These are phyloP conservation scores for Taphrina sp. DNA, from an alignment of 1,139 yeast genomes.

Conservation along the genomic window DNA sequence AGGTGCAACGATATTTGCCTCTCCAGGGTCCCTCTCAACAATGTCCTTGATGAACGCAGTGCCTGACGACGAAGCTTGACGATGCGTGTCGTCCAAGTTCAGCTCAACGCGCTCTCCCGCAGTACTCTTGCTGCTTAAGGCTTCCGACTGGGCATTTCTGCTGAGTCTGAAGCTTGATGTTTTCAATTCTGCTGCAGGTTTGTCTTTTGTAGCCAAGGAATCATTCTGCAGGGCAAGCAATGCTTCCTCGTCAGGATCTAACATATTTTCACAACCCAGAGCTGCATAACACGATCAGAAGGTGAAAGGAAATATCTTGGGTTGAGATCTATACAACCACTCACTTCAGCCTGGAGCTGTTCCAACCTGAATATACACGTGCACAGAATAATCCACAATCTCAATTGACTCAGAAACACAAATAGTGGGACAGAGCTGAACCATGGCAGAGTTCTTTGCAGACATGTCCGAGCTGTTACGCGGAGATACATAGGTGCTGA, in stretches of 20 bases:
- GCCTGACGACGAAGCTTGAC: background rate
- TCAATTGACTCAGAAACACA: too few species aligned
- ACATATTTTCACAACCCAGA: too few species aligned
- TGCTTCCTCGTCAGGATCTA: slow-evolving; percentile 2
- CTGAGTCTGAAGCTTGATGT: background rate
- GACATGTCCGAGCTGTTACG: too few species aligned
- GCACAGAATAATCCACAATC: too few species aligned
- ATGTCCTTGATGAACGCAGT: slow-evolving; percentile 14
- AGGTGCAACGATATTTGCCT: background rate
- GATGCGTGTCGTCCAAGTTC: background rate
- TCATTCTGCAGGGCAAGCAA: slow-evolving; percentile 4
- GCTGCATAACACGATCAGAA: too few species aligned
- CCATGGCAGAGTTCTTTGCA: too few species aligned
- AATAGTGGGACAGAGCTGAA: too few species aligned
- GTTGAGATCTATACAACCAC: too few species aligned
- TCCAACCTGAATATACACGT: too few species aligned
- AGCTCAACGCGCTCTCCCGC: slow-evolving; percentile 4
- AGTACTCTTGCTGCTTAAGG: background rate
- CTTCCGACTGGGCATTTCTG: background rate
- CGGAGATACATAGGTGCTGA: too few species aligned
- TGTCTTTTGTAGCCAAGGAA: background rate
- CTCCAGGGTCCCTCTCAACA: background rate
- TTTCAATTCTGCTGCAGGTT: slow-evolving; percentile 3
- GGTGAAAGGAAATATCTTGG: too few species aligned
- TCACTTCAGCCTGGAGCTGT: too few species aligned